Conservation (phyloP, 768 basidiomycete species). For the Mycena capillaripes region DNA sequence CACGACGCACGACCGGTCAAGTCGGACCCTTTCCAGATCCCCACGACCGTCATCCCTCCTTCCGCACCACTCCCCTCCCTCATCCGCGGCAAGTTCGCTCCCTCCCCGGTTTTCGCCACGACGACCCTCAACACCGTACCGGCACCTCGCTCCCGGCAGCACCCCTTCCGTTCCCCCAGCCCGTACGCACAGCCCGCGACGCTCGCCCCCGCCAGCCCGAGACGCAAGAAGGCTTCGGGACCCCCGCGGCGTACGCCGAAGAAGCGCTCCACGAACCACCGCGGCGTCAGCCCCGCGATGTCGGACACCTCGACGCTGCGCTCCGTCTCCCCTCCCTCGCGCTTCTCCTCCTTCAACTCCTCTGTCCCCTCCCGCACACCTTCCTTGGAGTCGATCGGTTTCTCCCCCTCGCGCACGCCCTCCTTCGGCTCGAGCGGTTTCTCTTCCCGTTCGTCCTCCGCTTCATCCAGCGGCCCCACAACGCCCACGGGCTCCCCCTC, state of each 20-base stretch:
- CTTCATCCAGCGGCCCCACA: constrained; percentile 31
- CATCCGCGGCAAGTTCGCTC: constrained; percentile 12
- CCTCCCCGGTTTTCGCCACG: constrained; percentile 6
- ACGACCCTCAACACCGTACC: constrained; percentile 28
- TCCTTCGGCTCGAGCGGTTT: constrained; percentile 28
- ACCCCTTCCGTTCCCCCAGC: constrained; percentile 37
- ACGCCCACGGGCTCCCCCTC: constrained; percentile 28
- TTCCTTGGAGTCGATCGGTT: constrained; percentile 28
- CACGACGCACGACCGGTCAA: not conserved
- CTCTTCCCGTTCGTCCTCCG: constrained; percentile 25
- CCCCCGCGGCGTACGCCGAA: constrained; percentile 29
- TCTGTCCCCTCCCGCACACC: constrained; percentile 31
- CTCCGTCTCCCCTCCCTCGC: constrained; percentile 17
- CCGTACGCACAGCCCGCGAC: constrained; percentile 25
- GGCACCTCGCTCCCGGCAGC: constrained; percentile 28
- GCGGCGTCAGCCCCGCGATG: constrained; percentile 23
- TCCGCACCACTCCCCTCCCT: constrained; percentile 13
- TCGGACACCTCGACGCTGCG: constrained; percentile 19
- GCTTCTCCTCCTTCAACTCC: constrained; percentile 15
- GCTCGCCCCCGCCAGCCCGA: not conserved
- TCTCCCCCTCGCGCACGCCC: constrained; percentile 27
- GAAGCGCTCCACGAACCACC: constrained; percentile 20
- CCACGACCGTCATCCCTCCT: constrained; percentile 9
- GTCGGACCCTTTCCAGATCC: constrained; percentile 19
- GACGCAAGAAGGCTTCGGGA: constrained; percentile 25